Percentiles rank a stretch among this genome's conserved stretches.
These are phyloP conservation scores for Craspedostauros australis DNA, from an alignment of 108 stramenopile genomes.

Conservation along the genomic window DNA sequence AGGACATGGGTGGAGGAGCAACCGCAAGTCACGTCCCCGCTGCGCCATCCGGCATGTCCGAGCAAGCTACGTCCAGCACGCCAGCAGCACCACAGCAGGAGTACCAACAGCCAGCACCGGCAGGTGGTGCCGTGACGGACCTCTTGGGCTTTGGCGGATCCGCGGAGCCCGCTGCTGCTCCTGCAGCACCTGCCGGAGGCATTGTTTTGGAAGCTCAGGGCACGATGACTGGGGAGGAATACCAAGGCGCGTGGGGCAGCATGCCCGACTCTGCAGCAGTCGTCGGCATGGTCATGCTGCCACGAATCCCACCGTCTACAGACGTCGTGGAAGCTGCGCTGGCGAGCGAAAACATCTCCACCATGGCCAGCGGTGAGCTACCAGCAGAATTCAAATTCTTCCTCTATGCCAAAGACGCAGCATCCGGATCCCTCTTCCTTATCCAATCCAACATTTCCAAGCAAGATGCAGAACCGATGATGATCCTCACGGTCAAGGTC, in stretches of 20 bases:
- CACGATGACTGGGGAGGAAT: constrained; percentile 70
- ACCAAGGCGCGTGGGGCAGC: constrained; percentile 80
- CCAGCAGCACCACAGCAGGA: no score
- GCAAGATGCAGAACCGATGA: constrained; percentile 20
- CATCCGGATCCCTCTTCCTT: constrained; percentile 45
- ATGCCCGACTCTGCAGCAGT: constrained; percentile 62
- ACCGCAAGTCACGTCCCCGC: constrained; percentile 14
- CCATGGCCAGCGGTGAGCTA: constrained; percentile 92
- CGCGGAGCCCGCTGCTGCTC: constrained; percentile 31
- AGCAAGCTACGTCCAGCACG: constrained; percentile 8
- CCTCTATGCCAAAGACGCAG: constrained; percentile 68
- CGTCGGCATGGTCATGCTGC: constrained; percentile 47
- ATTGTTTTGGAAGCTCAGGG: constrained; percentile 47
- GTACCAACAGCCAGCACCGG: constrained; percentile 14
- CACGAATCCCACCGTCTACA: constrained; percentile 36
- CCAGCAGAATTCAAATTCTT: constrained; percentile 86
- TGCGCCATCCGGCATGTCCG: constrained; percentile 19
- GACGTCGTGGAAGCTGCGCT: constrained; percentile 60
- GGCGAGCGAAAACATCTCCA: constrained; percentile 39
- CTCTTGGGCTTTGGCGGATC: constrained; percentile 67
- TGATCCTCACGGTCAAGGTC: constrained; percentile 62
- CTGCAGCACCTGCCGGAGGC: constrained; percentile 28
- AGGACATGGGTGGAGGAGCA: neutral
- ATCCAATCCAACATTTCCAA: constrained; percentile 68
- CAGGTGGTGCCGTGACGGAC: constrained; percentile 26